Evolutionary conservation across 257 asterid genomes (phyloP), one percentile per base, ranked within the genome.

Genomic region (Ehretia macrophylla): DNA sequence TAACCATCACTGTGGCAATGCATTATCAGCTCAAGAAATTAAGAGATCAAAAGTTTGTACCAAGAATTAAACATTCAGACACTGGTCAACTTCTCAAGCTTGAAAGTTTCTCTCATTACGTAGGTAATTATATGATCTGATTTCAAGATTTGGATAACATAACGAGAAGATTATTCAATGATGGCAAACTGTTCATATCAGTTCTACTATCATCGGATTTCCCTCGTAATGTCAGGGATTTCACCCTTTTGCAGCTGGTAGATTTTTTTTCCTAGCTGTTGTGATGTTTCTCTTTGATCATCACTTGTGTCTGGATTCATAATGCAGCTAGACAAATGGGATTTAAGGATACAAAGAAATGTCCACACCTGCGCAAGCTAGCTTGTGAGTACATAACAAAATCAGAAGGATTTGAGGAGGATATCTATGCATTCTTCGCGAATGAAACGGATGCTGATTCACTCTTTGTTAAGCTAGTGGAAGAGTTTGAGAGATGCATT

Each of bases 321-420:
- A 17, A 12, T 76, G 83, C 95, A 91, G 98, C 96, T 4, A 80
- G 98, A 58, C 96, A 88, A 51, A 84, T 91, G 84, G 98, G 96
- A 60, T 91, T 91, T 72, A 59, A 70, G 40, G 92, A 84, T 55
- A 85, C 74, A 74, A 82, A 69, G 72, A 73, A 82, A 64, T 91
- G 96, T 53, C 96, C 98, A 27, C 77, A 71, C 55, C 67, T 91
- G 5, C 83, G 96, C 79, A 88, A 91, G 63, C 70, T 91, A 70
- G 98, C 96, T 44, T 75, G 86, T n/a, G 88, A 81, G 40, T 88
- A 91, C 77, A 77, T 91, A 17, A 78, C 82, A 35, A 88, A 84
- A 81, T 52, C 86, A 5, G 95, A 88, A 11, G 95, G 88, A 14
- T 84, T 84, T 55, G 98, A 88, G 72, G 95, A 91, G 44, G 96